Percentiles rank a stretch among this genome's conserved stretches.
Conservation (phyloP, 371 early-diverging fungal genomes). For the Mucor racemosus region DNA sequence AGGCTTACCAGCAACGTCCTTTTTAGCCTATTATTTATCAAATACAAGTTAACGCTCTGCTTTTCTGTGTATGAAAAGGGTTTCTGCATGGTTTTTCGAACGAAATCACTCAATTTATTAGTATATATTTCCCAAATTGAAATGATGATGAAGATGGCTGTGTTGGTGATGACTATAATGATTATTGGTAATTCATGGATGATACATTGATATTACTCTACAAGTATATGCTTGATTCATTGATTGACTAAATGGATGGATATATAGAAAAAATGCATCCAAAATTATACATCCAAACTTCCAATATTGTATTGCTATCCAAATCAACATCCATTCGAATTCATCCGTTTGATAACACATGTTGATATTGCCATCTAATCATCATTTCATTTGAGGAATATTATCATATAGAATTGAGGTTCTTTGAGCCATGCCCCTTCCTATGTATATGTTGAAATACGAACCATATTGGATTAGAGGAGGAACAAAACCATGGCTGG, state of each 20-base stretch:
- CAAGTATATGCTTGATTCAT: not conserved
- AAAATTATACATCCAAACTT: not conserved
- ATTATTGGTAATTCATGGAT: too few relatives aligned
- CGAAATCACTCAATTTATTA: too few relatives aligned
- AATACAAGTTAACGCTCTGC: not conserved
- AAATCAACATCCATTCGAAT: not conserved
- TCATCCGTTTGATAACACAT: not conserved
- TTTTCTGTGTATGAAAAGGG: not conserved
- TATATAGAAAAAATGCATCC: not conserved
- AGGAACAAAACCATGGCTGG: constrained; percentile 24
- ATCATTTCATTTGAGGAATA: not conserved
- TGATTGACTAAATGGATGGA: not conserved
- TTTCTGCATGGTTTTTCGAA: not conserved
- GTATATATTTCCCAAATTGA: too few relatives aligned
- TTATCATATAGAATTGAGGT: not conserved
- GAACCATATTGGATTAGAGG: constrained; percentile 38
- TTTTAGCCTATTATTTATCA: constrained; percentile 53
- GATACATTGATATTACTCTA: not conserved
- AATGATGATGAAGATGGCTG: too few relatives aligned
- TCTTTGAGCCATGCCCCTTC: constrained; percentile 4
- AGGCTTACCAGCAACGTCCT: constrained; percentile 74
- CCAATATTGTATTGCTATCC: not conserved
- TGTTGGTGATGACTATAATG: not conserved
- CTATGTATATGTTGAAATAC: constrained; percentile 19
- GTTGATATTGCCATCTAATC: not conserved